These are phyloP conservation scores for Fusarium sambucinum DNA, from an alignment of 2,329 filamentous ascomycete genomes.

Conservation along the genomic window DNA sequence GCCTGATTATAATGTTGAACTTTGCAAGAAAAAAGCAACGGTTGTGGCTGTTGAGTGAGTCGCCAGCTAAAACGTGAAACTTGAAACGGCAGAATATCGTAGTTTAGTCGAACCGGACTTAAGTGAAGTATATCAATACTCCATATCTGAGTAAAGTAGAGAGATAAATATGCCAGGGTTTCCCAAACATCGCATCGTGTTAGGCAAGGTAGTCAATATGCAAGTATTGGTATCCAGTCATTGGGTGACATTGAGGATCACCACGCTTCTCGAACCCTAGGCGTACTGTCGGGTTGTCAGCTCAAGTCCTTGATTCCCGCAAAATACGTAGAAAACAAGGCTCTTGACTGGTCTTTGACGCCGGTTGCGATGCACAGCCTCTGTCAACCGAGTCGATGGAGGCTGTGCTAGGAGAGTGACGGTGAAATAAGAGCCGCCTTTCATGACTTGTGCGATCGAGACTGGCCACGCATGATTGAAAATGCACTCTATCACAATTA, in stretches of 20 bases:
- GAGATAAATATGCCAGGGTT: slow-evolving; percentile 17
- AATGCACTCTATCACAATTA: slow-evolving; percentile 9
- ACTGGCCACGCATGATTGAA: slow-evolving; percentile 31
- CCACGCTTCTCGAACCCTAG: slow-evolving; percentile 21
- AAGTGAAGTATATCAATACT: background rate
- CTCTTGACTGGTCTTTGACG: slow-evolving; percentile 13
- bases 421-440: slow-evolving; percentile 21
- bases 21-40: background rate
- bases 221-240: slow-evolving; percentile 25
- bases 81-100: background rate
- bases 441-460: slow-evolving; percentile 19
- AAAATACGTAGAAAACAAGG: slow-evolving; percentile 7
- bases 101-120: background rate
- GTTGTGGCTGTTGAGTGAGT: background rate
- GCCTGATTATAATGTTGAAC: background rate
- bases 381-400: slow-evolving; percentile 10
- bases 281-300: slow-evolving; percentile 23
- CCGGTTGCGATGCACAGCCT: slow-evolving; percentile 21
- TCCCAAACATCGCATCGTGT: slow-evolving; percentile 18
- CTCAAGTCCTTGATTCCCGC: slow-evolving; percentile 6
- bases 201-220: slow-evolving; percentile 23
- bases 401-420: slow-evolving; percentile 24
- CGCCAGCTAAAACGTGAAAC: slow-evolving; percentile 3
- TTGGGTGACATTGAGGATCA: background rate
- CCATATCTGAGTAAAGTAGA: background rate